These are phyloP conservation scores for Cercospora sesami DNA, from an alignment of 2,329 filamentous ascomycete species.

Conservation along the genomic window DNA sequence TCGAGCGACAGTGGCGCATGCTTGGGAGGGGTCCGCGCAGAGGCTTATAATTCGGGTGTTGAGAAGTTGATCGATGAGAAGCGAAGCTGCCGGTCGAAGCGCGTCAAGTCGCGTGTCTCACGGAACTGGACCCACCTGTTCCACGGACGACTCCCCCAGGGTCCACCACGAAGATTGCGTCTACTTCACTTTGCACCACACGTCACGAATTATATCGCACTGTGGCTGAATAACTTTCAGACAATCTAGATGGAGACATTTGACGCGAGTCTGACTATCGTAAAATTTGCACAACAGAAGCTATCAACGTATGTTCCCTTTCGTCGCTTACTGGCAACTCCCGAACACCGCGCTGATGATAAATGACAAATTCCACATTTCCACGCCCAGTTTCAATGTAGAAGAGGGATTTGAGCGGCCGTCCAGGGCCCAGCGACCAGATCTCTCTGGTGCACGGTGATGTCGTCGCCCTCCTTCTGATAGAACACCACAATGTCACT, in stretches of 20 bases:
- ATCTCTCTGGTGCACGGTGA: constrained; percentile 36
- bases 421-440: constrained; percentile 36
- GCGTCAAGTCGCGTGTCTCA: constrained; percentile 9
- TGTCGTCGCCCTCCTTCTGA: constrained; percentile 36
- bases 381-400: background rate
- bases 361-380: background rate
- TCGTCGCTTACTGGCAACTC: background rate
- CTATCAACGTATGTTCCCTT: background rate
- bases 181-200: background rate
- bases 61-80: background rate
- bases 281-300: background rate
- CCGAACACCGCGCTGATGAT: background rate
- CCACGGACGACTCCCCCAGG: background rate
- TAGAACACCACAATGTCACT: constrained; percentile 38
- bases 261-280: background rate
- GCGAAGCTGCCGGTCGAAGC: constrained; percentile 3
- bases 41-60: background rate
- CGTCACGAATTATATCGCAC: background rate
- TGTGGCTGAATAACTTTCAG: background rate
- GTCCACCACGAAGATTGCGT: background rate
- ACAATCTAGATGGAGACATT: background rate
- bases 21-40: background rate
- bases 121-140: background rate
- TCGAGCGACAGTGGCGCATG: background rate
- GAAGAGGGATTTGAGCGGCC: constrained; percentile 24